A percentile compares a stretch with the other conserved stretches of the same genome.
Conservation (phyloP, 2,329 filamentous ascomycete species). For the Emmonsiellopsis sp. region DNA sequence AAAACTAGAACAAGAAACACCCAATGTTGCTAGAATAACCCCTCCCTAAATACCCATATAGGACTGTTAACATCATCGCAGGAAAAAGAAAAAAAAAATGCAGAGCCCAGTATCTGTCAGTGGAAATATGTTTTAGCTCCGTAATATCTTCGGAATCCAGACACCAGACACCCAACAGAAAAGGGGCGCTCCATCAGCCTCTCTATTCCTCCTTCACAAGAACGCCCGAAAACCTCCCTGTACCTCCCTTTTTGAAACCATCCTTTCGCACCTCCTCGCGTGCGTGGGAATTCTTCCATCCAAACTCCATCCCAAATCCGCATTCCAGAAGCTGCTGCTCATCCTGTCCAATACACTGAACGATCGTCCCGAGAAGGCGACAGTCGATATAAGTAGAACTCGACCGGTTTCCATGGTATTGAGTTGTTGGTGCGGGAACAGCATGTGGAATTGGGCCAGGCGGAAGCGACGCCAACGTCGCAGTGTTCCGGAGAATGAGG, state of each 20-base stretch:
- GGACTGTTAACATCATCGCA: too few relatives aligned
- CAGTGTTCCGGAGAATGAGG: neutral
- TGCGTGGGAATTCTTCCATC: constrained; percentile 15
- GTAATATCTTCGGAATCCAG: too few relatives aligned
- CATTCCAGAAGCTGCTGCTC: constrained; percentile 19
- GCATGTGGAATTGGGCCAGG: neutral
- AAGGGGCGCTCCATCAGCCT: neutral
- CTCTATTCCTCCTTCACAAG: constrained; percentile 1
- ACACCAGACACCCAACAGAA: too few relatives aligned
- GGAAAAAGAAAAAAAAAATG: too few relatives aligned
- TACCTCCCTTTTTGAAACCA: constrained; percentile 21
- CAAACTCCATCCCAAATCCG: constrained; percentile 19
- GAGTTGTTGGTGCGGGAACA: neutral
- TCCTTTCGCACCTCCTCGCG: constrained; percentile 18
- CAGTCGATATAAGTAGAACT: constrained; percentile 3
- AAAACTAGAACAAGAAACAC: too few relatives aligned
- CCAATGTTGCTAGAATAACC: too few relatives aligned
- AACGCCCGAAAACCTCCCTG: constrained; percentile 20
- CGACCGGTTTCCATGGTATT: neutral
- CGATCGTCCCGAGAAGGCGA: constrained; percentile 17
- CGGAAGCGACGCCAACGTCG: neutral
- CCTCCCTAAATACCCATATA: too few relatives aligned
- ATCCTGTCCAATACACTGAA: constrained; percentile 17
- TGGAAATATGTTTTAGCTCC: too few relatives aligned
- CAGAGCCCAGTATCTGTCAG: too few relatives aligned